These are phyloP conservation scores for Rhodomyrtus tomentosa DNA, from an alignment of 345 rosid genomes.

Conservation along the genomic window DNA sequence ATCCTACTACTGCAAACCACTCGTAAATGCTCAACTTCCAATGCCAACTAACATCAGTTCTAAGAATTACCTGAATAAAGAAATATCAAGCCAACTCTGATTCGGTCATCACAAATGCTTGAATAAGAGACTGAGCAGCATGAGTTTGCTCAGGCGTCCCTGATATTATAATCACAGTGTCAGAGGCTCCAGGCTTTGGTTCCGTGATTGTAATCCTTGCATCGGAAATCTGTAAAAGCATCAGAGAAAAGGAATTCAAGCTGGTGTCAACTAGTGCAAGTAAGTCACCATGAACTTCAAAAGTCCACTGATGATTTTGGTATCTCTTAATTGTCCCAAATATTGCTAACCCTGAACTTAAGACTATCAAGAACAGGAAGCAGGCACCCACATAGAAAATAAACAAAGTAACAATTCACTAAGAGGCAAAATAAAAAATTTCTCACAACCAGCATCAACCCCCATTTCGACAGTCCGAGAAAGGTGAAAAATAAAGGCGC, in stretches of 20 bases:
- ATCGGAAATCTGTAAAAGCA: constrained; percentile 45
- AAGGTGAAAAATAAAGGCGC: neutral
- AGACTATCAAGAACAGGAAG: neutral
- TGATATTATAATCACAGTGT: constrained; percentile 52
- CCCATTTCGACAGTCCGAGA: neutral
- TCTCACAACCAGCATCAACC: neutral
- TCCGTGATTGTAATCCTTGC: constrained; percentile 49
- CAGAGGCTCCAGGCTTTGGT: constrained; percentile 48
- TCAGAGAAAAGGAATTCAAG: neutral
- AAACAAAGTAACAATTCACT: neutral
- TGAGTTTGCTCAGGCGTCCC: constrained; percentile 81
- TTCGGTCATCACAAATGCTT: constrained; percentile 71
- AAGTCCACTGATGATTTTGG: neutral
- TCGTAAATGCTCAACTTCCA: neutral
- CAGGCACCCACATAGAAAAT: neutral
- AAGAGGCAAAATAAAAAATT: neutral
- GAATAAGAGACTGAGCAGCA: constrained; percentile 79
- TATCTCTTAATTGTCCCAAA: neutral
- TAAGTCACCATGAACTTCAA: neutral
- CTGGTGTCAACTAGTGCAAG: neutral
- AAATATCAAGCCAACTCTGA: constrained; percentile 25
- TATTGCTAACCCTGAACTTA: neutral
- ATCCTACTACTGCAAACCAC: neutral
- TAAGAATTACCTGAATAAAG: neutral
- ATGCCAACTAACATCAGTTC: neutral